Evolutionary conservation across 257 asterid genomes (phyloP).

Genomic region (Eustoma russellianum): DNA sequence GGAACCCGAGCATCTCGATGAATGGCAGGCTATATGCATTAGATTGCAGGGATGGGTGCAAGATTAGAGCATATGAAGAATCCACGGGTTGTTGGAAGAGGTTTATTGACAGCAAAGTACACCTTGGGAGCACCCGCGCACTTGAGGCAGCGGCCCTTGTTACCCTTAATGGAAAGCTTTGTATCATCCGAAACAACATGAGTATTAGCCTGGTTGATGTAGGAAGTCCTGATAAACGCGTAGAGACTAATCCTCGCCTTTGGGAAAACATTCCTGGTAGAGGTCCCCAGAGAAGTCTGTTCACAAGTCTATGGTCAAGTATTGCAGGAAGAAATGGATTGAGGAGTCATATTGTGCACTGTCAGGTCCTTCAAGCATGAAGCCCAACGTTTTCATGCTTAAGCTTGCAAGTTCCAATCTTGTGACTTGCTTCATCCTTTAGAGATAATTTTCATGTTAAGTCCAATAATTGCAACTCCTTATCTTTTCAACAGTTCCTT

Average conservation of each 20-base stretch:
- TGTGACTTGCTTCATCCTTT: conserved; percentile 1
- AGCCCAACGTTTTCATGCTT: not conserved
- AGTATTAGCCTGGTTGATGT: conserved; percentile 40
- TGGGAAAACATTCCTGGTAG: conserved; percentile 43
- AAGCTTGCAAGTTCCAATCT: not conserved
- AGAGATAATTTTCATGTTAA: not conserved
- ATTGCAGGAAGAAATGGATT: conserved; percentile 40
- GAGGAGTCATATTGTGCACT: conserved; percentile 40
- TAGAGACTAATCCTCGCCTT: conserved; percentile 37
- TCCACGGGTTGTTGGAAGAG: conserved; percentile 27
- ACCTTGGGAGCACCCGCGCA: conserved; percentile 35
- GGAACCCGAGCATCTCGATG: conserved; percentile 40
- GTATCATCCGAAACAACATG: conserved; percentile 41
- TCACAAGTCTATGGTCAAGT: conserved; percentile 39
- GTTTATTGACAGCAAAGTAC: conserved; percentile 43
- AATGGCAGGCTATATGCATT: conserved; percentile 35
- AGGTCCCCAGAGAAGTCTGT: conserved; percentile 32
- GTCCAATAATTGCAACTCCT: not conserved
- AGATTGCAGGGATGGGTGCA: conserved; percentile 42
- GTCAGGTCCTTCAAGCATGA: conserved; percentile 46
- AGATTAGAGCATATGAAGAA: conserved; percentile 33
- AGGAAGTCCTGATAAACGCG: conserved; percentile 29
- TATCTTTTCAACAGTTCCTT: too few species aligned
- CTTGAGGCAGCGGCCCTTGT: conserved; percentile 42
- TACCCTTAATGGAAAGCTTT: conserved; percentile 34